phyloP scores from a whole-genome alignment of 306 rosid genomes.

The Vachellia collinsii region DNA sequence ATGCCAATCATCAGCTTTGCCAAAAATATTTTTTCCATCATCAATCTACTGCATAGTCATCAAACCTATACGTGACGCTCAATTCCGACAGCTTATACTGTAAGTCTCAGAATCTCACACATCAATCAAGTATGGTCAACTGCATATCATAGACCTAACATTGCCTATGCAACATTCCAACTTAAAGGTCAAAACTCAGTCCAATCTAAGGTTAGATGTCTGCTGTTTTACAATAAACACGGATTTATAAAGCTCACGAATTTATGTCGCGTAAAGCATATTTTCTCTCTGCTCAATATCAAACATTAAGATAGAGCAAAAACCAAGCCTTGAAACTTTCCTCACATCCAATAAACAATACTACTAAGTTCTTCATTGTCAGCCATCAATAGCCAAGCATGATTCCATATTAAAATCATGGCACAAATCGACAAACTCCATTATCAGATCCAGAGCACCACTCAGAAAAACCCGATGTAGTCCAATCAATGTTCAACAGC shows the following conservation, averaged over 20 bases:
- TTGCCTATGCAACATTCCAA: background rate
- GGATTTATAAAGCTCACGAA: background rate
- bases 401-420: background rate
- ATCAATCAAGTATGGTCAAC: background rate
- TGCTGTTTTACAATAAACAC: background rate
- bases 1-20: background rate
- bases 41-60: background rate
- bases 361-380: slow-evolving; percentile 5
- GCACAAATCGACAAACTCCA: background rate
- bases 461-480: background rate
- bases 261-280: background rate
- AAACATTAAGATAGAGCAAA: background rate
- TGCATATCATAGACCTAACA: background rate
- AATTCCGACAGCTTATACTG: background rate
- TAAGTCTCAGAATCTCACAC: background rate
- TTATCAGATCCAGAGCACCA: slow-evolving; percentile 31
- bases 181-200: background rate
- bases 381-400: background rate
- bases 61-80: background rate
- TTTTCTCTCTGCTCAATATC: background rate
- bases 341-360: background rate
- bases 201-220: background rate
- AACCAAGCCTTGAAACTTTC: background rate
- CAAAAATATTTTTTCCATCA: background rate
- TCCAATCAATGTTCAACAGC: background rate